Evolutionary conservation across 768 basidiomycete species (phyloP).

Genomic region (Phlebiopsis gigantea): DNA sequence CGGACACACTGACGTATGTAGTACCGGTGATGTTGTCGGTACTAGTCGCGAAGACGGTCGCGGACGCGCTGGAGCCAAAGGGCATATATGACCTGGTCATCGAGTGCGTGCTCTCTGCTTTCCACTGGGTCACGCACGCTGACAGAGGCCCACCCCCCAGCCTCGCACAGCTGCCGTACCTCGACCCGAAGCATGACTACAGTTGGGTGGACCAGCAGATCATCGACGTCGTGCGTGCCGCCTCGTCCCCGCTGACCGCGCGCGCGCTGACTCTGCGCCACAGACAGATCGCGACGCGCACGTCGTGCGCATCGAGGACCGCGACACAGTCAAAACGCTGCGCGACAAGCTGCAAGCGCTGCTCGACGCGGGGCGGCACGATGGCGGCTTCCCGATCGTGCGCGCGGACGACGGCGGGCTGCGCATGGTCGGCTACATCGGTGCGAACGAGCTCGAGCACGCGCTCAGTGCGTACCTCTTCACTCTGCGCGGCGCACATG

Average conservation of each 20-base stretch:
- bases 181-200: conserved; percentile 88
- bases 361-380: conserved; percentile 55
- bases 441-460: conserved; percentile 90
- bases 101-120: conserved; percentile 39
- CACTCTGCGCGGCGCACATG: too few species aligned
- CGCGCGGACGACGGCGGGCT: conserved; percentile 43
- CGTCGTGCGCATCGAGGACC: conserved; percentile 63
- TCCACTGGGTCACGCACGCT: neutral
- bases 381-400: conserved; percentile 86
- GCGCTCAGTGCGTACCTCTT: conserved; percentile 60
- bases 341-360: conserved; percentile 62
- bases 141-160: conserved; percentile 24
- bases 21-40: conserved; percentile 87
- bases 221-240: conserved; percentile 65
- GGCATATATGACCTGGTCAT: conserved; percentile 98
- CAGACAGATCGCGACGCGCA: conserved; percentile 67
- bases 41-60: conserved; percentile 86
- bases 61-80: conserved; percentile 84
- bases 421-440: conserved; percentile 86
- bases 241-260: neutral
- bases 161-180: conserved; percentile 83
- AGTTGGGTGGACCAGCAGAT: conserved; percentile 78
- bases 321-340: conserved; percentile 75
- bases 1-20: conserved; percentile 87
- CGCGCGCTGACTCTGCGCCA: conserved; percentile 4